Conservation (phyloP, 2,329 filamentous ascomycete genomes). For the Aspergillus pseudoglaucus region DNA sequence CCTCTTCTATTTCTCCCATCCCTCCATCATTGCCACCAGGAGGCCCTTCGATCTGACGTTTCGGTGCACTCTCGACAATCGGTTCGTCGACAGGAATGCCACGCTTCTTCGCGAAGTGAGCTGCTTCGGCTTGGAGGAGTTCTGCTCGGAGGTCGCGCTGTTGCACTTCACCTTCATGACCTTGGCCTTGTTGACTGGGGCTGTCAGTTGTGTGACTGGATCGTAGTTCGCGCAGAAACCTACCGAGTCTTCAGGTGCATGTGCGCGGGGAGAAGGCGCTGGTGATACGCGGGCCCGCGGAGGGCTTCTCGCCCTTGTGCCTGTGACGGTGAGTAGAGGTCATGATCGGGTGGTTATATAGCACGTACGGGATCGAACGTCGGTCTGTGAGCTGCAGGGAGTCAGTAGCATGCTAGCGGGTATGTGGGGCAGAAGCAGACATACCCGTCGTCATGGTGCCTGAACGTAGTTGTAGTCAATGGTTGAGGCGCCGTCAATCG, state of each 20-base stretch:
- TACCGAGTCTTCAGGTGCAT: constrained; percentile 84
- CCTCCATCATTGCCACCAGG: constrained; percentile 27
- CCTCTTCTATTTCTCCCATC: constrained; percentile 63
- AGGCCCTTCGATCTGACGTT: constrained; percentile 58
- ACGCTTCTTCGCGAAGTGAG: constrained; percentile 78
- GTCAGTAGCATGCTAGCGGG: constrained; percentile 13
- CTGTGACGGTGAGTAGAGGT: constrained; percentile 39
- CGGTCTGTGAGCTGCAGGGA: constrained; percentile 63
- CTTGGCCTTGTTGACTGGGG: constrained; percentile 73
- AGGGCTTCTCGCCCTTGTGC: constrained; percentile 92
- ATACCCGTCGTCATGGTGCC: constrained; percentile 39
- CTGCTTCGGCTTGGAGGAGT: constrained; percentile 79
- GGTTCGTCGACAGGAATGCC: constrained; percentile 50
- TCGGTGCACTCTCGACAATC: constrained; percentile 41
- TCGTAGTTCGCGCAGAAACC: constrained; percentile 9
- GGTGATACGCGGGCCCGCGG: constrained; percentile 89
- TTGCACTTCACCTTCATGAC: constrained; percentile 65
- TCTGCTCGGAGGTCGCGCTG: constrained; percentile 81
- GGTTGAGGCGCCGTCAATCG: no score
- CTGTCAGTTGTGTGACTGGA: constrained; percentile 10
- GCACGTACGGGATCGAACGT: constrained; percentile 83
- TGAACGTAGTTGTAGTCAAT: no score
- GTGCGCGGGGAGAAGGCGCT: constrained; percentile 88
- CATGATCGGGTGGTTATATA: neutral
- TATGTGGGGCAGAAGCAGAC: neutral